These are phyloP conservation scores for Vigna mungo DNA, from an alignment of 306 rosid species.

Conservation along the genomic window DNA sequence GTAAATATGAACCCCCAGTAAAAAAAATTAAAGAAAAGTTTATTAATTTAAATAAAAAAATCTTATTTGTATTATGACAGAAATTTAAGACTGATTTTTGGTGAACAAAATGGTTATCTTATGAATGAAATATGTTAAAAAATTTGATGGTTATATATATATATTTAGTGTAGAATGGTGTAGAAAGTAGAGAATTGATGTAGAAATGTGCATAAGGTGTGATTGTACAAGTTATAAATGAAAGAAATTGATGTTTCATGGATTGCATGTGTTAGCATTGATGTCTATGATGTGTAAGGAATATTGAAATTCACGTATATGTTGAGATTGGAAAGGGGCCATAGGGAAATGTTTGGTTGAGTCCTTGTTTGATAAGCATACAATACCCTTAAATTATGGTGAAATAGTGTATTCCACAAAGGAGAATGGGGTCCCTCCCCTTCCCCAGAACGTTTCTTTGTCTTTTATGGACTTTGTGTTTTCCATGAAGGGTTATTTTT, in stretches of 20 bases:
- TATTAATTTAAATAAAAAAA: too few relatives aligned
- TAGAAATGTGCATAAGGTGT: neutral
- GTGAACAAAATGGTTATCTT: too few relatives aligned
- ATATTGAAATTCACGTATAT: constrained; percentile 38
- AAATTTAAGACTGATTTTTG: too few relatives aligned
- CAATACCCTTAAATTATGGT: neutral
- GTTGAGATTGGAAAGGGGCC: constrained; percentile 15
- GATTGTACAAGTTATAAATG: constrained; percentile 2
- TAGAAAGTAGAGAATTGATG: too few relatives aligned
- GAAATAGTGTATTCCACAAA: constrained; percentile 14
- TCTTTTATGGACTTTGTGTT: neutral
- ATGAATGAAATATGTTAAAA: too few relatives aligned
- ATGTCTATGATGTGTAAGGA: constrained; percentile 29
- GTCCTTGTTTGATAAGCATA: constrained; percentile 12
- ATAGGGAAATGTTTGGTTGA: constrained; percentile 4
- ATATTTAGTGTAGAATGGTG: too few relatives aligned
- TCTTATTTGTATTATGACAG: too few relatives aligned
- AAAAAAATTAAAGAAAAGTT: too few relatives aligned
- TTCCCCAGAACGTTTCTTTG: constrained; percentile 11
- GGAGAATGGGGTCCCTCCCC: constrained; percentile 31
- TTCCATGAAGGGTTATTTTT: neutral
- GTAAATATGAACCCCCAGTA: too few relatives aligned
- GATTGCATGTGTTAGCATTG: constrained; percentile 34
- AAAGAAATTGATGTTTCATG: constrained; percentile 40
- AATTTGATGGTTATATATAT: too few relatives aligned